Evolutionary conservation across 768 basidiomycete genomes (phyloP).

Genomic region (Boletus reticuloceps): DNA sequence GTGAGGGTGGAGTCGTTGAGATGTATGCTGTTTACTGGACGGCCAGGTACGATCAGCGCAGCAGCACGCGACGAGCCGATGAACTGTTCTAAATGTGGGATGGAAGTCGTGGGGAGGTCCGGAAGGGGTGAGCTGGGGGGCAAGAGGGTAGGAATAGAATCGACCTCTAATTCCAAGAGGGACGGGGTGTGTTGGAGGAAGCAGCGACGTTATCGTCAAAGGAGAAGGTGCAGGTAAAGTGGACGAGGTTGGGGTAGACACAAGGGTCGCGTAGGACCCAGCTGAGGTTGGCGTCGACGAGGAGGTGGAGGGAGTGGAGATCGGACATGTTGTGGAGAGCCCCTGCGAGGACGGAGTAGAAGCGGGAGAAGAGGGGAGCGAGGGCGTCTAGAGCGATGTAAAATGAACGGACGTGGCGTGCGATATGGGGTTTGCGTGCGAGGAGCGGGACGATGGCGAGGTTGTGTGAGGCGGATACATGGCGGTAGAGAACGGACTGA

Average conservation of each 20-base stretch:
- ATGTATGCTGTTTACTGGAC: conserved; percentile 63
- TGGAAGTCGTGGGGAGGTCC: conserved; percentile 32
- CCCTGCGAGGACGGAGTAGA: conserved; percentile 46
- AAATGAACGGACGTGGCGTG: conserved; percentile 60
- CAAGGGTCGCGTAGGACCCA: conserved; percentile 47
- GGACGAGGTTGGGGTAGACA: conserved; percentile 47
- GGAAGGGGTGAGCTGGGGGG: conserved; percentile 12
- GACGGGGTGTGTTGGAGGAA: conserved; percentile 58
- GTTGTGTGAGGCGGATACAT: conserved; percentile 48
- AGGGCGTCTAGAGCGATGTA: conserved; percentile 48
- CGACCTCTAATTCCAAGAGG: conserved; percentile 59
- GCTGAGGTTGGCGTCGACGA: conserved; percentile 46
- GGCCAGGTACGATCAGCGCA: conserved; percentile 55
- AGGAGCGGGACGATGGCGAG: conserved; percentile 54
- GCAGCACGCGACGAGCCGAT: conserved; percentile 60
- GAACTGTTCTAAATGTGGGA: conserved; percentile 52
- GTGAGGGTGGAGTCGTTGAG: conserved; percentile 60
- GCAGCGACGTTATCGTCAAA: conserved; percentile 55
- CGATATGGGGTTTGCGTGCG: conserved; percentile 53
- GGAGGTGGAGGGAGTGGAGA: conserved; percentile 50
- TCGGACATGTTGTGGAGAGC: conserved; percentile 63
- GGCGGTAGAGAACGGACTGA: conserved; percentile 61
- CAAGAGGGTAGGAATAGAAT: conserved; percentile 30
- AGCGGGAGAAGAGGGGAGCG: conserved; percentile 40
- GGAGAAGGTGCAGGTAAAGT: conserved; percentile 59